A percentile compares a stretch with the other conserved stretches of the same genome.
Conservation (phyloP, 75 land plant genomes). For the Gnetum montanum region DNA sequence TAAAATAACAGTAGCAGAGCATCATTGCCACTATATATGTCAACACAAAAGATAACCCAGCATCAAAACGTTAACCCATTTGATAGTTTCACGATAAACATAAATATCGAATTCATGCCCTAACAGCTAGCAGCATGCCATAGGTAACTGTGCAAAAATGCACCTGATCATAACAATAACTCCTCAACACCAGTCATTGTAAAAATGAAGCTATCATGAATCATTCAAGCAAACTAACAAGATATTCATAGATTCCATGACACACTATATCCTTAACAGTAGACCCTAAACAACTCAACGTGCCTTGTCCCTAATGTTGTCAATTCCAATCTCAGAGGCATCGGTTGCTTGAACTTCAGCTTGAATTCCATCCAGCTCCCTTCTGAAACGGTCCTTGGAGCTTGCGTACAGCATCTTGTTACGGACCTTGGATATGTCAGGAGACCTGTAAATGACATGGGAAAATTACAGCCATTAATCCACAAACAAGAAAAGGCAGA, state of each 20-base stretch:
- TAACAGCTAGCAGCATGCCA: background rate
- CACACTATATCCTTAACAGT: background rate
- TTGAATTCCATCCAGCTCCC: slow-evolving; percentile 61
- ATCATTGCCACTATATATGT: background rate
- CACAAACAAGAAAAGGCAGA: background rate
- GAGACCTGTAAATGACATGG: slow-evolving; percentile 31
- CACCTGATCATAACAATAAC: background rate
- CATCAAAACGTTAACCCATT: no score
- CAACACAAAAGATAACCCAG: background rate
- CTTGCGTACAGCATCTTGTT: slow-evolving; percentile 71
- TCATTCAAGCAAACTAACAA: background rate
- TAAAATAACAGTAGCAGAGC: no score
- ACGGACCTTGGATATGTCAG: slow-evolving; percentile 44
- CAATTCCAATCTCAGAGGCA: slow-evolving; percentile 65
- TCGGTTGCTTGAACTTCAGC: slow-evolving; percentile 64
- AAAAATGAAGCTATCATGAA: slow-evolving; percentile 9
- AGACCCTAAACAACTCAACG: background rate
- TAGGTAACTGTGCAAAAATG: background rate
- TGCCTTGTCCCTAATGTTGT: slow-evolving; percentile 51
- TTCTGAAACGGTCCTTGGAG: slow-evolving; percentile 58
- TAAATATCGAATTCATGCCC: background rate
- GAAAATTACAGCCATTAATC: background rate
- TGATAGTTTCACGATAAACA: slow-evolving; percentile 3
- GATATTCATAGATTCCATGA: slow-evolving; percentile 1
- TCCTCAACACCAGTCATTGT: slow-evolving; percentile 1